A percentile compares a stretch with the other conserved stretches of the same genome.
These are phyloP conservation scores for Rubus parviflorus DNA, from an alignment of 306 rosid genomes.

Conservation along the genomic window DNA sequence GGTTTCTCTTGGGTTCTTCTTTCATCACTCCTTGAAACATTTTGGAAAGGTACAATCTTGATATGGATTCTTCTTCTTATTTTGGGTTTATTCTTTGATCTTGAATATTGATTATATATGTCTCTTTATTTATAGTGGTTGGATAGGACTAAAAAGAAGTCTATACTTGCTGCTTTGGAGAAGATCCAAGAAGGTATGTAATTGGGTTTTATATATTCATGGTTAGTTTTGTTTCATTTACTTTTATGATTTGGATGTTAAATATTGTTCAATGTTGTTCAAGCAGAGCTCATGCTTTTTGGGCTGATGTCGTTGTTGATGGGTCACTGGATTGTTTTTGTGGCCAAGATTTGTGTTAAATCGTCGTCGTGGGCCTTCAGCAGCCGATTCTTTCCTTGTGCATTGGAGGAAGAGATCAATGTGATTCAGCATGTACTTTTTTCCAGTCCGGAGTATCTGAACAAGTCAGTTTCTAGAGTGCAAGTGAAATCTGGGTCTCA, in stretches of 20 bases:
- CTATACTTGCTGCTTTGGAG: conserved; percentile 75
- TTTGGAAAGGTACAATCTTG: conserved; percentile 49
- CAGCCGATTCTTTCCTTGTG: conserved; percentile 78
- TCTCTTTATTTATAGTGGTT: conserved; percentile 53
- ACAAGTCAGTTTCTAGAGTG: conserved; percentile 43
- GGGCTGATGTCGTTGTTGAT: conserved; percentile 84
- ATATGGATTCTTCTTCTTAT: not conserved
- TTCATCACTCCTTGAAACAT: conserved; percentile 48
- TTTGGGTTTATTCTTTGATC: conserved; percentile 14
- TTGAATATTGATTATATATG: not conserved
- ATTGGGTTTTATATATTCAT: not conserved
- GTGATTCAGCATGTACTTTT: conserved; percentile 22
- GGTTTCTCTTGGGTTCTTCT: conserved; percentile 62
- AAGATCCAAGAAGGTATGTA: conserved; percentile 78
- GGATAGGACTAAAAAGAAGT: conserved; percentile 70
- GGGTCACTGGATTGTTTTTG: conserved; percentile 84
- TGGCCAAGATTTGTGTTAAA: conserved; percentile 86
- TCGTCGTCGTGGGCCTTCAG: conserved; percentile 56
- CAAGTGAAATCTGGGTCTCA: conserved; percentile 32
- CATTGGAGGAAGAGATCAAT: conserved; percentile 28
- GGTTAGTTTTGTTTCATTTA: not conserved
- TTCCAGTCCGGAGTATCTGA: conserved; percentile 32
- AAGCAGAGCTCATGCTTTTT: conserved; percentile 85
- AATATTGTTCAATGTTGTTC: conserved; percentile 21
- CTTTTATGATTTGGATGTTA: not conserved